Evolutionary conservation across 805 yeast genomes (phyloP).

Genomic region (Candida awuae): DNA sequence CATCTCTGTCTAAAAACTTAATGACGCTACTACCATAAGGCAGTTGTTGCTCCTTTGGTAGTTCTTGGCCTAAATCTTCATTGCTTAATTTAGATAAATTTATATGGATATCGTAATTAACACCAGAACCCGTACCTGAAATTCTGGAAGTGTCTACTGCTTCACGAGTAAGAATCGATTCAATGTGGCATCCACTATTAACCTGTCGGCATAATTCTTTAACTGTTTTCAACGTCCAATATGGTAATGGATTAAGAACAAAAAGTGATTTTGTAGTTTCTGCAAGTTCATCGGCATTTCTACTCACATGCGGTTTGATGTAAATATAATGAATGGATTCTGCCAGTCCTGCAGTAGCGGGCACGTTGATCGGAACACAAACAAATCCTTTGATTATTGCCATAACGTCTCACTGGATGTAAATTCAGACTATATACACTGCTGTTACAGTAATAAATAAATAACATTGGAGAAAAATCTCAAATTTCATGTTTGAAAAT

Average conservation of each 20-base stretch:
- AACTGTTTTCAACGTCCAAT: constrained; percentile 43
- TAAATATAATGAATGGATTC: constrained; percentile 46
- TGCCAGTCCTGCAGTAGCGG: constrained; percentile 20
- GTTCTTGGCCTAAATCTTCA: constrained; percentile 33
- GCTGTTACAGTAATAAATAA: no score
- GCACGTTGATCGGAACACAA: constrained; percentile 41
- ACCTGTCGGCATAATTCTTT: constrained; percentile 51
- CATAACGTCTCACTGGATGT: neutral
- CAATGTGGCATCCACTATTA: constrained; percentile 59
- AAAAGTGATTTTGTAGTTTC: constrained; percentile 55
- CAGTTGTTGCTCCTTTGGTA: constrained; percentile 33
- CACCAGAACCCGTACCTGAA: constrained; percentile 7
- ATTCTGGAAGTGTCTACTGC: constrained; percentile 23
- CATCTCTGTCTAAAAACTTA: constrained; percentile 64
- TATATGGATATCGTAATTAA: constrained; percentile 35
- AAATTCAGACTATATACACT: no score
- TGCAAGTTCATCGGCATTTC: constrained; percentile 28
- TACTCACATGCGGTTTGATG: constrained; percentile 53
- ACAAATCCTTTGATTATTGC: constrained; percentile 44
- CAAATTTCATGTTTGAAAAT: no score
- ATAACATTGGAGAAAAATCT: no score
- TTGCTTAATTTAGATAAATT: constrained; percentile 54
- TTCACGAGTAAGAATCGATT: constrained; percentile 29
- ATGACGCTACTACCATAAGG: constrained; percentile 72
- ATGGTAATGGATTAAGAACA: constrained; percentile 66